Evolutionary conservation across 2,329 filamentous ascomycete genomes (phyloP), one percentile per base, ranked within the genome.

Genomic region (Chaetomiaceae sp.): DNA sequence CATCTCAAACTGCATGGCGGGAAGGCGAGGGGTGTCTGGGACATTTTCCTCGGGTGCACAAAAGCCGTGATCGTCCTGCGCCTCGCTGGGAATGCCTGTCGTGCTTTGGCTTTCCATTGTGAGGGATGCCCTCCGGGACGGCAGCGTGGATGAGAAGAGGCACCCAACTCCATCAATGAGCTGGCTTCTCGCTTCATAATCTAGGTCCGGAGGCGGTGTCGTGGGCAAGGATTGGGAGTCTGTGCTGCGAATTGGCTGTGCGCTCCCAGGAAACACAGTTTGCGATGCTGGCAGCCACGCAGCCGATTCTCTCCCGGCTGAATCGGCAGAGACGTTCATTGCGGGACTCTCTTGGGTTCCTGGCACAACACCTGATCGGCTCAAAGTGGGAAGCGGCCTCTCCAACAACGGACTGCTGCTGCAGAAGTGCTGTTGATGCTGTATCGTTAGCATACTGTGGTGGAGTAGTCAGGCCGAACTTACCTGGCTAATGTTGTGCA

Each of bases 151-250:
- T 17, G 49, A 37, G 29, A 56, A 56, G 11, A 27, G 45, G 27
- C 39, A 38, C 5, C 49, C 53, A 6, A 53, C 32, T 2, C 51
- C 53, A 27, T 40, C 48, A 6, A 54, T 52, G 18, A 51, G 37
- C 6, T 48, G 40, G 44, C 27, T 42, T 9, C 30, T 44, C 7
- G 22, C 29, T 10, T 29, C 34, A n/a, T 20, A 18, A 10, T 22
- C 29, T n/a, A 29, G 27, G 5, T 49, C 53, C 6, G 41, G 46
- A 17, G 51, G 53, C 20, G 53, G 53, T 4, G 53, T 54, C 30
- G 45, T 47, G 12, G 42, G 32, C 32, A 30, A 30, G 4, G 39
- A 41, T 12, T 32, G 35, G 7, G 38, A 43, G 1, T 22, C 40
- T 19, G 20, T 38, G 19, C 4, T 22, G 35, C 18, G 4, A 2